Evolutionary conservation across 164 flowering plant genomes (phyloP).

Genomic region (Piper betle): DNA sequence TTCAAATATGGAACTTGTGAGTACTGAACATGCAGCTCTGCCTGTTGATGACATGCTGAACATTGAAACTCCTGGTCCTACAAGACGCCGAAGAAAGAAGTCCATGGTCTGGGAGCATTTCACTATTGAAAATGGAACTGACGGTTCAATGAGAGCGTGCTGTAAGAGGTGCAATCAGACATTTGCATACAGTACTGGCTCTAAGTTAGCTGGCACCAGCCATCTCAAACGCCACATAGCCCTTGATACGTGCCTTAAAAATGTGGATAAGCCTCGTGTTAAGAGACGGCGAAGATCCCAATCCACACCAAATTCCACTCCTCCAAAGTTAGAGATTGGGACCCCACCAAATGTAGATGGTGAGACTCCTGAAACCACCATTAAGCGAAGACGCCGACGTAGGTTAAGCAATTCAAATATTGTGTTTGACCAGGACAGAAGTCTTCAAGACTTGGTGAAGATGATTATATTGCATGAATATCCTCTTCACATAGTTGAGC

Average conservation of each 20-base stretch:
- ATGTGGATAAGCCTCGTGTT: constrained; percentile 26
- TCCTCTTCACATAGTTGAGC: constrained; percentile 72
- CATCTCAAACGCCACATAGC: constrained; percentile 91
- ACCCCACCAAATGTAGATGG: constrained; percentile 26
- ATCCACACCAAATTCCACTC: too few species aligned
- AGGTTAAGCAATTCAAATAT: constrained; percentile 10
- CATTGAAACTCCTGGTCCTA: constrained; percentile 33
- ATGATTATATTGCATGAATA: constrained; percentile 88
- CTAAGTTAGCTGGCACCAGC: constrained; percentile 92
- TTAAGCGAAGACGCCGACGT: constrained; percentile 40
- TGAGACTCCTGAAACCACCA: constrained; percentile 16
- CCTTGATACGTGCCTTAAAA: constrained; percentile 57
- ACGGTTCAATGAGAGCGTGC: constrained; percentile 60
- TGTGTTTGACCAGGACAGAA: constrained; percentile 43
- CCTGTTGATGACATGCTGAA: constrained; percentile 9
- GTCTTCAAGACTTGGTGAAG: constrained; percentile 60
- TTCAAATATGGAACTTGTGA: neutral
- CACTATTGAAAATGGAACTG: constrained; percentile 56
- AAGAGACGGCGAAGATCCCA: constrained; percentile 29
- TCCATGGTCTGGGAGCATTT: constrained; percentile 96
- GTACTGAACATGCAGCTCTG: neutral
- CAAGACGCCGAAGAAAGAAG: constrained; percentile 75
- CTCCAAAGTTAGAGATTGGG: too few species aligned
- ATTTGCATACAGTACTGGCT: constrained; percentile 86
- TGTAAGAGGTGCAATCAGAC: constrained; percentile 88